phyloP scores from a whole-genome alignment of 129 eudicot species.

The Erigeron canadensis region DNA sequence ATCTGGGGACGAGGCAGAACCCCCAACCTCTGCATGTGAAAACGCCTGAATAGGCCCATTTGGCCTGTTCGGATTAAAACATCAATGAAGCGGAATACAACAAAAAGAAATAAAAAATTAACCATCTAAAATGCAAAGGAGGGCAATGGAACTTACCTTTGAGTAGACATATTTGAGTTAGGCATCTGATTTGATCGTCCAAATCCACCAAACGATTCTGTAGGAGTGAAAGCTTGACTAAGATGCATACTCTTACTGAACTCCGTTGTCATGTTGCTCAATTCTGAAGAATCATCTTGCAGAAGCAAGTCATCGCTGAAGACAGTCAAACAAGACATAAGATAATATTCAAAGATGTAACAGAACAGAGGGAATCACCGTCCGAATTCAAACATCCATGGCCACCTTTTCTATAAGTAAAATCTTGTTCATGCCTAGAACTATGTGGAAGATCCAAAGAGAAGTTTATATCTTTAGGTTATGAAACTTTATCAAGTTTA shows the following conservation, averaged over 20 bases:
- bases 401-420: neutral
- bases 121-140: neutral
- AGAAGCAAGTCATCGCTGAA: constrained; percentile 87
- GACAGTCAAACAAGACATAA: neutral
- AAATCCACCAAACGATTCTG: constrained; percentile 47
- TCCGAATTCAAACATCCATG: neutral
- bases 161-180: constrained; percentile 40
- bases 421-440: neutral
- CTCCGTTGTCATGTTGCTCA: constrained; percentile 50
- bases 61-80: constrained; percentile 45
- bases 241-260: constrained; percentile 63
- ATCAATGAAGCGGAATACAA: neutral
- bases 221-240: constrained; percentile 44
- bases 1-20: constrained; percentile 41
- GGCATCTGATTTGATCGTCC: constrained; percentile 46
- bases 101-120: neutral
- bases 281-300: constrained; percentile 79
- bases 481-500: neutral
- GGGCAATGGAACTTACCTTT: constrained; percentile 45
- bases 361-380: neutral
- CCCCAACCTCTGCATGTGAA: constrained; percentile 51
- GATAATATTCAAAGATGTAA: neutral
- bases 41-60: constrained; percentile 61
- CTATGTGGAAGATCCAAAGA: neutral
- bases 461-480: neutral